These are phyloP conservation scores for Eucalyptus melliodora DNA, from an alignment of 345 rosid species.

Conservation along the genomic window DNA sequence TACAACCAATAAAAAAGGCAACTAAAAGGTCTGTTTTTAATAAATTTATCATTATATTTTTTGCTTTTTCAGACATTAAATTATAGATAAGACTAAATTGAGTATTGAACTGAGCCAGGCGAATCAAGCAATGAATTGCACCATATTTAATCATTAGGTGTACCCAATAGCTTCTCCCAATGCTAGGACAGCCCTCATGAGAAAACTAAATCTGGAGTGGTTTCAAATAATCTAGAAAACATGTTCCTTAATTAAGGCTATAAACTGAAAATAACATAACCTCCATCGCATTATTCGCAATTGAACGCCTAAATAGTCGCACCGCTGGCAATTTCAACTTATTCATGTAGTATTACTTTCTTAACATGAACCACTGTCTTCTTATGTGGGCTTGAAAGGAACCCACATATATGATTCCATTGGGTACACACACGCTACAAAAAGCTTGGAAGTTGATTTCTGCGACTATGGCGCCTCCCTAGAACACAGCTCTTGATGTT, in stretches of 20 bases:
- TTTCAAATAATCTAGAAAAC: neutral
- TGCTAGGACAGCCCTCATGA: neutral
- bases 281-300: neutral
- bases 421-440: neutral
- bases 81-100: neutral
- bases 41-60: neutral
- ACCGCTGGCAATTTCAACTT: neutral
- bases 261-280: neutral
- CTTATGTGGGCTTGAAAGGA: neutral
- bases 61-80: too few species aligned
- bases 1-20: neutral
- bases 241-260: neutral
- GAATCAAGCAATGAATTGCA: neutral
- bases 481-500: neutral
- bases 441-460: neutral
- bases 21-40: neutral
- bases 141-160: neutral
- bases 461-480: neutral
- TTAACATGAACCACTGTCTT: neutral
- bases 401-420: neutral
- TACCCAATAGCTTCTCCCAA: neutral
- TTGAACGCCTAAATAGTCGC: neutral
- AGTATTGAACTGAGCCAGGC: neutral
- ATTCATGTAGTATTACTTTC: neutral
- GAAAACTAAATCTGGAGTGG: neutral